Conservation (phyloP, 108 stramenopile species). For the Fistulifera solaris region DNA sequence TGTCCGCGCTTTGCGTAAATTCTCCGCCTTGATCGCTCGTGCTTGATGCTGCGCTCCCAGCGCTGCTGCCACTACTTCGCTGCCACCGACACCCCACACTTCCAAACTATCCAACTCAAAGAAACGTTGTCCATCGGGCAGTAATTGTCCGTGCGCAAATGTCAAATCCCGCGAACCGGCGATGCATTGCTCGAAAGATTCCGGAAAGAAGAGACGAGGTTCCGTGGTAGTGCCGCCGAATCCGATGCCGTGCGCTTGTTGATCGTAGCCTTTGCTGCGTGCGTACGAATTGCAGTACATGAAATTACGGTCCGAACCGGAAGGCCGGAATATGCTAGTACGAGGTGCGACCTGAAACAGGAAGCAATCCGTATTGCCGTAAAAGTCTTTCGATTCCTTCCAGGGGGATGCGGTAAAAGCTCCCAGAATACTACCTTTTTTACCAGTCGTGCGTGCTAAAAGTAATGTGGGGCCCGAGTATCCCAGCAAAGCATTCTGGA, state of each 20-base stretch:
- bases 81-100: constrained; percentile 74
- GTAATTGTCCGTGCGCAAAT: constrained; percentile 57
- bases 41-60: constrained; percentile 37
- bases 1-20: constrained; percentile 52
- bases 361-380: constrained; percentile 74
- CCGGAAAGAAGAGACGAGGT: constrained; percentile 66
- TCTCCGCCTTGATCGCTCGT: constrained; percentile 41
- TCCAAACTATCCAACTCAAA: constrained; percentile 68
- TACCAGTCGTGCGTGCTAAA: constrained; percentile 42
- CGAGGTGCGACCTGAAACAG: constrained; percentile 40
- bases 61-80: constrained; percentile 50
- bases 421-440: constrained; percentile 46
- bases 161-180: constrained; percentile 54
- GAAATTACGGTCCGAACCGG: constrained; percentile 45
- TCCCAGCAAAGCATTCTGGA: constrained; percentile 62
- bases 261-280: constrained; percentile 67
- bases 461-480: constrained; percentile 75
- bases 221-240: constrained; percentile 64
- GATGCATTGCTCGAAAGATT: constrained; percentile 55
- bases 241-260: constrained; percentile 75
- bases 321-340: constrained; percentile 56
- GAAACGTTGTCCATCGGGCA: constrained; percentile 8
- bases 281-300: constrained; percentile 72
- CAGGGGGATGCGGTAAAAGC: constrained; percentile 59
- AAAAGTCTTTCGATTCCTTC: constrained; percentile 73